These are phyloP conservation scores for Penicillium arizonense DNA, from an alignment of 495 filamentous ascomycete genomes.

Conservation along the genomic window DNA sequence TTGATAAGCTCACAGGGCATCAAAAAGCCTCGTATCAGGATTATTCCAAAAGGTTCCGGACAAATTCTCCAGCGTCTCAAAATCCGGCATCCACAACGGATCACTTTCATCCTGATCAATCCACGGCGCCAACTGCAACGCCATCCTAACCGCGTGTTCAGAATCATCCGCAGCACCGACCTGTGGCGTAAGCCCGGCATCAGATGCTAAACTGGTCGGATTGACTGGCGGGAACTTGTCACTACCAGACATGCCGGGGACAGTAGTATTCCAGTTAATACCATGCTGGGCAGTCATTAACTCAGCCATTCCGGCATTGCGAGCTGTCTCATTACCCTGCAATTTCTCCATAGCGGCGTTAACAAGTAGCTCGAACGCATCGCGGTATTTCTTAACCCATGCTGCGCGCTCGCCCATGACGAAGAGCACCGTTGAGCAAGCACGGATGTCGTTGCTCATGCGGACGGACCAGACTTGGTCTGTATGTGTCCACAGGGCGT, in stretches of 20 bases:
- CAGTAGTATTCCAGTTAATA: constrained; percentile 9
- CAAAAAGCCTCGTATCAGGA: constrained; percentile 34
- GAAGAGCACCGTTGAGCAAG: constrained; percentile 53
- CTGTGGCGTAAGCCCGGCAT: constrained; percentile 11
- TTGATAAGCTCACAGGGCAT: constrained; percentile 23
- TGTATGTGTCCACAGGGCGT: constrained; percentile 47
- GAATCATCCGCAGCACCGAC: constrained; percentile 9
- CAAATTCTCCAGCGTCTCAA: constrained; percentile 42
- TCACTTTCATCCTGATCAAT: constrained; percentile 42
- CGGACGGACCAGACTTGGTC: constrained; percentile 50
- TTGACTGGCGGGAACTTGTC: constrained; percentile 18
- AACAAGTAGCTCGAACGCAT: constrained; percentile 53
- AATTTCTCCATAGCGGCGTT: constrained; percentile 55
- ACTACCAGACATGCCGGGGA: constrained; percentile 12
- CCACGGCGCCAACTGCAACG: constrained; percentile 46
- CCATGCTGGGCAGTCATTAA: constrained; percentile 42
- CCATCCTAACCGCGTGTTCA: constrained; percentile 44
- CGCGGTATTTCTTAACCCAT: constrained; percentile 54
- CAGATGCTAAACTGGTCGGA: constrained; percentile 11
- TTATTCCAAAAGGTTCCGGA: constrained; percentile 37
- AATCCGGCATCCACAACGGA: constrained; percentile 48
- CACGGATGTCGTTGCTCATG: constrained; percentile 54
- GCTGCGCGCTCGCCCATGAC: constrained; percentile 54
- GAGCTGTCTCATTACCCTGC: constrained; percentile 37
- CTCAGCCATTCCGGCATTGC: constrained; percentile 39